phyloP scores from a whole-genome alignment of 768 basidiomycete species.

The Kwoniella sp. region DNA sequence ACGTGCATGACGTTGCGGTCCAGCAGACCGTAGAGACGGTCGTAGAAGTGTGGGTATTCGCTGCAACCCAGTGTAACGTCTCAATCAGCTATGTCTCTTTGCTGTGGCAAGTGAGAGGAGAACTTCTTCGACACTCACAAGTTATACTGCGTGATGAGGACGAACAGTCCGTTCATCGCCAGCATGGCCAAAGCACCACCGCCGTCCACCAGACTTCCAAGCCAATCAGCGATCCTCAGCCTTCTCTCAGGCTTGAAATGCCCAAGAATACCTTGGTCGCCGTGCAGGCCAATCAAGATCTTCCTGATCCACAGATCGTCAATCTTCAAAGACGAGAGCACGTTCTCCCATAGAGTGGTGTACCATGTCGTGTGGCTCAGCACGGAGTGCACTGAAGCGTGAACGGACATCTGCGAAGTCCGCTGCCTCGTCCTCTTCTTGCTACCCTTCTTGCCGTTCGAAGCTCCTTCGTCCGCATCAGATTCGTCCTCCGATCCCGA shows the following conservation, averaged over 20 bases:
- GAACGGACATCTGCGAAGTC: conserved; percentile 34
- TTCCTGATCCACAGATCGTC: conserved; percentile 45
- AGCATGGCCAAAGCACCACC: conserved; percentile 84
- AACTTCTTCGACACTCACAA: conserved; percentile 64
- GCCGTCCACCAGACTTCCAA: conserved; percentile 45
- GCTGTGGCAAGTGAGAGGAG: neutral
- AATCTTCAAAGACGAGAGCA: conserved; percentile 28
- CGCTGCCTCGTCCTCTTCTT: conserved; percentile 29
- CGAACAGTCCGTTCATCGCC: conserved; percentile 86
- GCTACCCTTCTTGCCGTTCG: conserved; percentile 12
- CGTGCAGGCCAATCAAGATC: conserved; percentile 55
- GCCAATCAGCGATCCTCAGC: conserved; percentile 55
- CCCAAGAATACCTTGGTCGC: conserved; percentile 41
- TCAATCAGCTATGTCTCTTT: neutral
- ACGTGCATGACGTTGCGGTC: conserved; percentile 85
- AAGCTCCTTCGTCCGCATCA: conserved; percentile 8
- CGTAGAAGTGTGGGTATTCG: conserved; percentile 95
- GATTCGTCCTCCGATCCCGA: conserved; percentile 31
- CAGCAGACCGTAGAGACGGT: conserved; percentile 83
- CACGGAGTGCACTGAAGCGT: conserved; percentile 33
- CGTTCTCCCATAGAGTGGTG: conserved; percentile 42
- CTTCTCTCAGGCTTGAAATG: conserved; percentile 44
- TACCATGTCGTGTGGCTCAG: conserved; percentile 30
- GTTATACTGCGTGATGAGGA: conserved; percentile 88
- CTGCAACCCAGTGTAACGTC: conserved; percentile 58